phyloP scores from a whole-genome alignment of 2,329 filamentous ascomycete genomes.

The Alternaria longipes region DNA sequence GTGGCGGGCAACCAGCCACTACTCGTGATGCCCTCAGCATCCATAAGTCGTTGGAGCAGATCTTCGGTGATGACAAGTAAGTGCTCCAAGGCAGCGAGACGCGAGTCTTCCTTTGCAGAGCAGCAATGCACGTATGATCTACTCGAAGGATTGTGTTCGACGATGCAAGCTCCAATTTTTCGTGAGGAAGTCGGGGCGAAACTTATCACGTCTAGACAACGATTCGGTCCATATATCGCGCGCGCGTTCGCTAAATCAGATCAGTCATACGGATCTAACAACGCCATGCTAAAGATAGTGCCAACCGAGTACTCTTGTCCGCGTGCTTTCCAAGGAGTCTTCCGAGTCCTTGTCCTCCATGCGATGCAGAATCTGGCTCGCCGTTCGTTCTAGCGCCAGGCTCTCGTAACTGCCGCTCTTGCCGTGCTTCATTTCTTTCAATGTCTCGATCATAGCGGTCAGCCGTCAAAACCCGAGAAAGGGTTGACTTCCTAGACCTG shows the following conservation, averaged over 20 bases:
- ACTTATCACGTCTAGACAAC: conserved; percentile 49
- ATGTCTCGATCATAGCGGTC: conserved; percentile 43
- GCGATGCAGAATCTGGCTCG: conserved; percentile 44
- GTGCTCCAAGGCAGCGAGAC: conserved; percentile 45
- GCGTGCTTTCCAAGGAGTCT: conserved; percentile 46
- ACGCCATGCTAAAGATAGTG: neutral
- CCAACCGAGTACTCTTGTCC: conserved; percentile 44
- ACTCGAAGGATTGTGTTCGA: conserved; percentile 49
- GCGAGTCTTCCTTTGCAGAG: conserved; percentile 44
- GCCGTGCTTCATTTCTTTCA: conserved; percentile 48
- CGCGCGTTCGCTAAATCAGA: conserved; percentile 41
- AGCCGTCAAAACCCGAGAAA: conserved; percentile 18
- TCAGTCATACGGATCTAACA: neutral
- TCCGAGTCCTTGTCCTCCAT: conserved; percentile 48
- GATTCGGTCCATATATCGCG: conserved; percentile 48
- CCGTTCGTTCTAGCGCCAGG: conserved; percentile 40
- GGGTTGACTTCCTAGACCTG: conserved; percentile 16
- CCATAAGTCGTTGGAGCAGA: conserved; percentile 43
- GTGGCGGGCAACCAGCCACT: conserved; percentile 49
- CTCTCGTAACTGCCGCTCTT: conserved; percentile 43
- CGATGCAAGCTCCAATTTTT: conserved; percentile 48
- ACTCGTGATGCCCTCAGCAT: conserved; percentile 45
- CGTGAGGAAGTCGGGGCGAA: conserved; percentile 45
- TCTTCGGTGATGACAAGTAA: conserved; percentile 50
- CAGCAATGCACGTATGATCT: conserved; percentile 48